A percentile compares a stretch with the other conserved stretches of the same genome.
Evolutionary conservation across 1,139 yeast genomes (phyloP).

Genomic region (Hanseniaspora sp.): DNA sequence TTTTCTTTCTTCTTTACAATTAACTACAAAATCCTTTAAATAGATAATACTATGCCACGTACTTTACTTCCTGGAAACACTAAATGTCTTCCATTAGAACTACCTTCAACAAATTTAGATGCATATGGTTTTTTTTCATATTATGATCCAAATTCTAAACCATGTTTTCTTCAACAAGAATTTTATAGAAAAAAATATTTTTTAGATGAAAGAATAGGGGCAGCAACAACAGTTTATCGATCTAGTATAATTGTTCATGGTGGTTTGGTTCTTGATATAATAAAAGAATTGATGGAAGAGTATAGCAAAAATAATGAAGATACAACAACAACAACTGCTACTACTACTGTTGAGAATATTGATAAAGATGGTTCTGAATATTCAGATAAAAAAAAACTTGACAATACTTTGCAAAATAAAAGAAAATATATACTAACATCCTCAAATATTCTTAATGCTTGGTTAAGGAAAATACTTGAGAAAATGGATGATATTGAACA

Average conservation of each 20-base stretch:
- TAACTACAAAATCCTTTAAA: no score
- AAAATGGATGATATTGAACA: constrained; percentile 18
- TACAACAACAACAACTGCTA: no score
- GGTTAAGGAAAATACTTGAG: constrained; percentile 24
- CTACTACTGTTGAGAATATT: no score
- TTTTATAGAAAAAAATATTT: constrained; percentile 21
- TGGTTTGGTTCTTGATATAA: constrained; percentile 31
- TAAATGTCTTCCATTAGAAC: constrained; percentile 11
- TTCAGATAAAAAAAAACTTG: constrained; percentile 33
- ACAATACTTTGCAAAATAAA: not conserved
- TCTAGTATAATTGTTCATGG: constrained; percentile 55
- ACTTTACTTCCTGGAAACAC: constrained; percentile 16
- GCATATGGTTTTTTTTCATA: constrained; percentile 14
- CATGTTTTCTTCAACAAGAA: constrained; percentile 12
- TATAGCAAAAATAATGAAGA: constrained; percentile 27
- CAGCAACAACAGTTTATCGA: constrained; percentile 46
- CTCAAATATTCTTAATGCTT: constrained; percentile 20
- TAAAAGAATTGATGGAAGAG: constrained; percentile 9
- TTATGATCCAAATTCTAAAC: constrained; percentile 12
- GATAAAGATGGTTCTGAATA: no score
- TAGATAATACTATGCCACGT: constrained; percentile 9
- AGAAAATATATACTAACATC: constrained; percentile 25
- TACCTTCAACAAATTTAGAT: constrained; percentile 8
- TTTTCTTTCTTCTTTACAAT: no score
- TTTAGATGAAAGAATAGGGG: constrained; percentile 57